Base-by-base conservation (phyloP, 441 rosid genomes). In the Eugenia klotzschiana region DNA sequence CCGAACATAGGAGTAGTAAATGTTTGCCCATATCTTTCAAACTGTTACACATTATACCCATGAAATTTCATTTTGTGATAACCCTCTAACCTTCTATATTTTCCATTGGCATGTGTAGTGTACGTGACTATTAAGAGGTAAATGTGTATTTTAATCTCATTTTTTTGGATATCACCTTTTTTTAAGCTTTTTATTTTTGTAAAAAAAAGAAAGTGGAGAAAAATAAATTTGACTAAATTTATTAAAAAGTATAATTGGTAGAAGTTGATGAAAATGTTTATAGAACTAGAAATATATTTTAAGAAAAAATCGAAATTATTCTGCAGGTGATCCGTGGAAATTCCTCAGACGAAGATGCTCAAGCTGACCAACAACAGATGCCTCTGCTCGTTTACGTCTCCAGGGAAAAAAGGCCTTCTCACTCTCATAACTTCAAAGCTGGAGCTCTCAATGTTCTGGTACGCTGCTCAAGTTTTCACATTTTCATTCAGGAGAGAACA, bases 371-470 rank as follows among this genome's bases (percentile, higher is more conserved):
- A 9, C 50, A 8, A 4, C 51, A 82, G 29, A 84, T 90, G 85
- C 92, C 93, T 27, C 85, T 83, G 1, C 91, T 91, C 7, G 90
- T 90, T 2, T 92, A 90, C 26, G 90, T 92, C 82, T 57, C 92
- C 51, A 89, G 92, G 6, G 93, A 91, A 86, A 91, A 92, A 85
- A 88, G 87, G 79, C 89, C 89, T 79, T 85, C 82, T 37, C 51
- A 69, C 82, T 87, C 81, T 0, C 92, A 90, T 69, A 52, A 90
- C 85, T 92, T 89, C 85, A 92, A 89, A 84, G 92, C 91, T n/a
- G 90, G 94, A 87, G 93, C 91, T 9, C 87, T 91, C n/a, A 90
- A 91, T 25, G 90, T 84, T 14, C 92, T 91, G 27, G 90, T 91
- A 89, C 3, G 81, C 51, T 10, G 1, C 46, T 13, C 37, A 6